These are phyloP conservation scores for Coemansia sp. DNA, from an alignment of 192 early-diverging fungal species.

Conservation along the genomic window DNA sequence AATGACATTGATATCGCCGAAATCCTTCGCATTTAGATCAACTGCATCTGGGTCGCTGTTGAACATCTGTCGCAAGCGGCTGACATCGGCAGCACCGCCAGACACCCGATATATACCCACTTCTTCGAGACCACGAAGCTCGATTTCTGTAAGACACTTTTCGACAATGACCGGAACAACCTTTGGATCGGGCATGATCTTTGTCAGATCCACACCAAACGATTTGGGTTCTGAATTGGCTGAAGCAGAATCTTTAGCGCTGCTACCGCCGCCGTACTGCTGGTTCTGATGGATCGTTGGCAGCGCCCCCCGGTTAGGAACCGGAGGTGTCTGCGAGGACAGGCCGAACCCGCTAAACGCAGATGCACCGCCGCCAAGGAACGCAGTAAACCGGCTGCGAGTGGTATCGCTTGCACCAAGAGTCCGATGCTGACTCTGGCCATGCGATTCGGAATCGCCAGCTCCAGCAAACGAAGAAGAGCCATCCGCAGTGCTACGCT, in stretches of 20 bases:
- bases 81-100: slow-evolving; percentile 64
- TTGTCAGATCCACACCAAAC: slow-evolving; percentile 63
- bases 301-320: slow-evolving; percentile 31
- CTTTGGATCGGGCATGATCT: slow-evolving; percentile 60
- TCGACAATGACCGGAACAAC: slow-evolving; percentile 63
- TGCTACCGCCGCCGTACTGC: neutral
- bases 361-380: slow-evolving; percentile 43
- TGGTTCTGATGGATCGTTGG: slow-evolving; percentile 18
- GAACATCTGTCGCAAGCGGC: slow-evolving; percentile 60
- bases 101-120: slow-evolving; percentile 76
- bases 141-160: slow-evolving; percentile 71
- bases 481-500: slow-evolving; percentile 31
- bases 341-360: slow-evolving; percentile 36
- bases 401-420: slow-evolving; percentile 33
- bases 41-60: slow-evolving; percentile 62
- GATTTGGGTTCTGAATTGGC: slow-evolving; percentile 51
- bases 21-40: slow-evolving; percentile 60
- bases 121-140: slow-evolving; percentile 70
- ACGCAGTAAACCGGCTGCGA: slow-evolving; percentile 50
- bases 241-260: slow-evolving; percentile 1
- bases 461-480: neutral
- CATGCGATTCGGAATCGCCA: slow-evolving; percentile 6
- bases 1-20: slow-evolving; percentile 76
- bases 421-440: slow-evolving; percentile 8
- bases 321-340: slow-evolving; percentile 26